phyloP scores from a whole-genome alignment of 108 stramenopile species.

The Ochromonas danica region DNA sequence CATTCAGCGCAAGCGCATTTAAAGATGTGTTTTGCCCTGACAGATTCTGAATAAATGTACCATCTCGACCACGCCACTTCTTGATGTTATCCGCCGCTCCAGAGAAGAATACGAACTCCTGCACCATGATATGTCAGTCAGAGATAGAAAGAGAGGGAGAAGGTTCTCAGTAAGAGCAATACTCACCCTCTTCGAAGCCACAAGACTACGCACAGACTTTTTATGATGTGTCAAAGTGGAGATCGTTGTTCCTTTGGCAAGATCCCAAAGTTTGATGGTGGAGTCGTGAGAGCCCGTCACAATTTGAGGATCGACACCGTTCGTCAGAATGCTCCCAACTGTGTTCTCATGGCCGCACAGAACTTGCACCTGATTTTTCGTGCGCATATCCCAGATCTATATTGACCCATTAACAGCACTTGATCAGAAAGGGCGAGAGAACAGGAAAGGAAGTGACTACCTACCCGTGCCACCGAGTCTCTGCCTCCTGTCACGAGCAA shows the following conservation, averaged over 20 bases:
- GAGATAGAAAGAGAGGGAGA: no score
- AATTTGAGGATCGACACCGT: constrained; percentile 88
- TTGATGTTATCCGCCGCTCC: constrained; percentile 92
- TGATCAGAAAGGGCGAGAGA: no score
- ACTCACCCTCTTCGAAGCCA: constrained; percentile 51
- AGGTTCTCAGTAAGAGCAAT: neutral
- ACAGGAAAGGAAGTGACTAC: neutral
- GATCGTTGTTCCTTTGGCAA: constrained; percentile 92
- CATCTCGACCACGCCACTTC: constrained; percentile 91
- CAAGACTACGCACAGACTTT: constrained; percentile 85
- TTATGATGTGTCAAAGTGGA: constrained; percentile 98
- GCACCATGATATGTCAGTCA: neutral
- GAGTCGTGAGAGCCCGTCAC: constrained; percentile 93
- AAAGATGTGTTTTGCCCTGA: constrained; percentile 88
- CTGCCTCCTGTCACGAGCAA: constrained; percentile 96
- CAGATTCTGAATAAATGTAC: constrained; percentile 83
- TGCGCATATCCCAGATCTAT: constrained; percentile 93
- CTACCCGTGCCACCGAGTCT: constrained; percentile 85
- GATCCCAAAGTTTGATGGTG: constrained; percentile 96
- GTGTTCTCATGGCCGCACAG: constrained; percentile 91
- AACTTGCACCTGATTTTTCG: constrained; percentile 83
- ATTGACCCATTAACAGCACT: no score
- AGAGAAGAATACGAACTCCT: constrained; percentile 86
- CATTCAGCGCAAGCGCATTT: constrained; percentile 90
- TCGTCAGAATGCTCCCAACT: constrained; percentile 79